Base-by-base conservation (phyloP, 495 filamentous ascomycete genomes). In the Geopyxis carbonaria region DNA sequence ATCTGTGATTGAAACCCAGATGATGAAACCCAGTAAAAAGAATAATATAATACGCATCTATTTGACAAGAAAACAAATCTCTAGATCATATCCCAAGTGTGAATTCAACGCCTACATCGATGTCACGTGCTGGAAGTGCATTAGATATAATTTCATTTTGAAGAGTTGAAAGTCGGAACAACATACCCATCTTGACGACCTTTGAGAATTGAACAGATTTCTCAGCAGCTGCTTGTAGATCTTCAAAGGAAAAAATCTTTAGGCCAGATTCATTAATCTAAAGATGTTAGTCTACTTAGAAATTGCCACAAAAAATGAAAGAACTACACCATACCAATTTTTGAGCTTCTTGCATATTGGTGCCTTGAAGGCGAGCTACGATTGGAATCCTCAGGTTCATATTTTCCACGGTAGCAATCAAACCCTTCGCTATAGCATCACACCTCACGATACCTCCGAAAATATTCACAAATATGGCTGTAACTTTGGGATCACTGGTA, bases 231-330 rank as follows among this genome's bases (percentile, higher is more conserved):
- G 62, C 87, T 65, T 95, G 91, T 47, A 97, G 72, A 65, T 97
- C 91, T 56, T 97, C 89, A 46, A 97, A 94, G 39, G 80, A 91
- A 70, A 97, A 97, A 64, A 97, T 97, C 76, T 95, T 97, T 53
- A 95, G 72, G 47, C 91, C 89, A 34, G 85, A 91, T 53, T 95
- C 85, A 66, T 93, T 92, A 66, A 97, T 85, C n/a, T n/a, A n/a
- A n/a, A n/a, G n/a, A n/a, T n/a, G n/a, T n/a, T n/a, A n/a, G n/a
- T n/a, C 71, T 75, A 43, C 4, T 45, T 18, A 18, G 22, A 34
- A 10, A 36, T 20, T 8, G 11, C 15, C n/a, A 33, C 14, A 24
- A 14, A 29, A 38, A 23, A 18, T 28, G 39, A 50, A 62, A 40
- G 67, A 78, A 73, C n/a, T n/a, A n/a, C n/a, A n/a, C n/a, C n/a